phyloP scores from a whole-genome alignment of 176 grass and related monocot genomes.

The Bothriochloa decipiens region DNA sequence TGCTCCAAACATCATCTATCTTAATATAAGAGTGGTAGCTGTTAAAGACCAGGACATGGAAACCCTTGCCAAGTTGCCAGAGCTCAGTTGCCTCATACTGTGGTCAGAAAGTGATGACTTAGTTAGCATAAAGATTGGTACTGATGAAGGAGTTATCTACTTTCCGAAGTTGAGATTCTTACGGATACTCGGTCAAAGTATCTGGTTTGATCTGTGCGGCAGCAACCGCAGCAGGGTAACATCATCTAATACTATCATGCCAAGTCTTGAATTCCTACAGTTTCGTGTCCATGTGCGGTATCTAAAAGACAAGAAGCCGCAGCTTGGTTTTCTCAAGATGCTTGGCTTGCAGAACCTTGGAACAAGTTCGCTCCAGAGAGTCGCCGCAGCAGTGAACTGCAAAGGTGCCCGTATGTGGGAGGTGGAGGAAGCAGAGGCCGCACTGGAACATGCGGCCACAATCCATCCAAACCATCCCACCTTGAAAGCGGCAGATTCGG shows the following conservation, averaged over 20 bases:
- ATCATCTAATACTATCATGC: background rate
- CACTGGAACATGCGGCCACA: background rate
- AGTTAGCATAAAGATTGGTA: background rate
- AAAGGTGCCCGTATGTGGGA: accelerated
- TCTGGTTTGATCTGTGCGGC: background rate
- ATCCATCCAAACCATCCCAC: background rate
- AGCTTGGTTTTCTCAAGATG: background rate
- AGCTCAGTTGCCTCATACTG: background rate
- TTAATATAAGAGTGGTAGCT: accelerated
- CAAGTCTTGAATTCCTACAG: background rate
- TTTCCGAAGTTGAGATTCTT: conserved; percentile 1
- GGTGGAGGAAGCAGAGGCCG: background rate
- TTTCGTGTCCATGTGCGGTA: background rate
- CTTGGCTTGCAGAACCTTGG: background rate
- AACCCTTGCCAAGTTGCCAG: conserved; percentile 7
- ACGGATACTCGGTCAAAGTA: accelerated
- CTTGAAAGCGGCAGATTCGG: background rate
- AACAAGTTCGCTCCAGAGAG: background rate
- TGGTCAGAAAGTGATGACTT: accelerated
- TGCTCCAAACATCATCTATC: background rate
- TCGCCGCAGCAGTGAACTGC: accelerated
- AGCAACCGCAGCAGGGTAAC: no score
- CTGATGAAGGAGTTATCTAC: no score
- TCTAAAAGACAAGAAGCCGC: background rate
- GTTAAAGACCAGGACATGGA: conserved; percentile 11